A percentile compares a stretch with the other conserved stretches of the same genome.
These are phyloP conservation scores for Metroxylon sagu DNA, from an alignment of 176 grass and related monocot species.

Conservation along the genomic window DNA sequence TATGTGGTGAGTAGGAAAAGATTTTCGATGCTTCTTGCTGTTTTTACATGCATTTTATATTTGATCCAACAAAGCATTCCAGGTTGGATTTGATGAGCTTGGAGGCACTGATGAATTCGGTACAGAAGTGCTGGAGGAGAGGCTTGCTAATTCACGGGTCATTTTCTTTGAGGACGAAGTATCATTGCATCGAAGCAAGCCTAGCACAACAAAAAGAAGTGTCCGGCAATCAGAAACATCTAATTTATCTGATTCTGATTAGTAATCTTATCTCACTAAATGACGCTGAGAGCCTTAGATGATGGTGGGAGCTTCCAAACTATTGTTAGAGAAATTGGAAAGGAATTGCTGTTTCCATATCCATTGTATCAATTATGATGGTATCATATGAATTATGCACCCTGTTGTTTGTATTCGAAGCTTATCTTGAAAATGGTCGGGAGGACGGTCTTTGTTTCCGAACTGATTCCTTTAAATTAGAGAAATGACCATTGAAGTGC, in stretches of 20 bases:
- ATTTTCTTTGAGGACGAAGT: slow-evolving; percentile 76
- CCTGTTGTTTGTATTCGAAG: too few species aligned
- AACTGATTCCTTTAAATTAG: too few species aligned
- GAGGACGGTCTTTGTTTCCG: too few species aligned
- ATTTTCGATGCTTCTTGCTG: not conserved
- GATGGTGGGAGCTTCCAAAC: too few species aligned
- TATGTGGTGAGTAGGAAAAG: slow-evolving; percentile 56
- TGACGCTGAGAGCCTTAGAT: too few species aligned
- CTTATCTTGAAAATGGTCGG: too few species aligned
- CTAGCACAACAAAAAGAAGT: slow-evolving; percentile 35
- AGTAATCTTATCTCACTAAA: slow-evolving; percentile 2
- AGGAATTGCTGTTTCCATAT: too few species aligned
- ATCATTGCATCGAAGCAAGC: slow-evolving; percentile 30
- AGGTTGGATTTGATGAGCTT: slow-evolving; percentile 97
- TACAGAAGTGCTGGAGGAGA: slow-evolving; percentile 76
- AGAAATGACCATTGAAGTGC: too few species aligned
- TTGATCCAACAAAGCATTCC: not conserved
- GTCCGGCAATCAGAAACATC: slow-evolving; percentile 52
- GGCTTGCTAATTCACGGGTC: slow-evolving; percentile 60
- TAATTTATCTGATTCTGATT: slow-evolving; percentile 76
- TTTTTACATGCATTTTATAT: not conserved
- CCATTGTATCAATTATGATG: too few species aligned
- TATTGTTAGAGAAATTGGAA: too few species aligned
- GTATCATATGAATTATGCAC: too few species aligned
- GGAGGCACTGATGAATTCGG: slow-evolving; percentile 80